A percentile compares a stretch with the other conserved stretches of the same genome.
Evolutionary conservation across 78 protist genomes (phyloP).

Genomic region (Protostelium mycophagum): DNA sequence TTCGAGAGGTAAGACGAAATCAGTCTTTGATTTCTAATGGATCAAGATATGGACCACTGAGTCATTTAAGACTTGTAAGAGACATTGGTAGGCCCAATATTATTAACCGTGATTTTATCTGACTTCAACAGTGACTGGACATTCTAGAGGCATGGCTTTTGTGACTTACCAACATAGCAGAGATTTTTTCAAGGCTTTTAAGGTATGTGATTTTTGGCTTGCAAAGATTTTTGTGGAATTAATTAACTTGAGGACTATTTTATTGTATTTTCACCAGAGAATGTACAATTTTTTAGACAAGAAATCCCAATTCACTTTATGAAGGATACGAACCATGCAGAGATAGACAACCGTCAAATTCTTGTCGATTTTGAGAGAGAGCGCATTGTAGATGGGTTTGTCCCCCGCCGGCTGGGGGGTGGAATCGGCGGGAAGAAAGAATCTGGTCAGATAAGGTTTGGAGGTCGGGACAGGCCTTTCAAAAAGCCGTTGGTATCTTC

Average conservation of each 20-base stretch:
- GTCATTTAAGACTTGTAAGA: neutral
- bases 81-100: neutral
- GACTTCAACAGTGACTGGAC: neutral
- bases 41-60: neutral
- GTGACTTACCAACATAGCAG: neutral
- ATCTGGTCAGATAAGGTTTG: constrained; percentile 18
- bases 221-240: too few species aligned
- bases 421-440: constrained; percentile 64
- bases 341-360: constrained; percentile 66
- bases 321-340: neutral
- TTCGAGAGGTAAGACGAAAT: neutral
- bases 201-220: too few species aligned
- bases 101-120: too few species aligned
- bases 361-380: constrained; percentile 90
- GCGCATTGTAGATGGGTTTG: constrained; percentile 83
- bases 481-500: neutral
- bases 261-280: too few species aligned
- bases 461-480: neutral
- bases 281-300: too few species aligned
- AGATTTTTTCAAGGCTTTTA: neutral
- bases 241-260: too few species aligned
- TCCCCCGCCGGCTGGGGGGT: constrained; percentile 82
- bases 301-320: neutral
- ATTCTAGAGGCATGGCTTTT: neutral
- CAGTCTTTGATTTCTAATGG: too few species aligned